Evolutionary conservation across 768 basidiomycete species (phyloP), one percentile per base, ranked within the genome.

Genomic region (Pholiota molesta): DNA sequence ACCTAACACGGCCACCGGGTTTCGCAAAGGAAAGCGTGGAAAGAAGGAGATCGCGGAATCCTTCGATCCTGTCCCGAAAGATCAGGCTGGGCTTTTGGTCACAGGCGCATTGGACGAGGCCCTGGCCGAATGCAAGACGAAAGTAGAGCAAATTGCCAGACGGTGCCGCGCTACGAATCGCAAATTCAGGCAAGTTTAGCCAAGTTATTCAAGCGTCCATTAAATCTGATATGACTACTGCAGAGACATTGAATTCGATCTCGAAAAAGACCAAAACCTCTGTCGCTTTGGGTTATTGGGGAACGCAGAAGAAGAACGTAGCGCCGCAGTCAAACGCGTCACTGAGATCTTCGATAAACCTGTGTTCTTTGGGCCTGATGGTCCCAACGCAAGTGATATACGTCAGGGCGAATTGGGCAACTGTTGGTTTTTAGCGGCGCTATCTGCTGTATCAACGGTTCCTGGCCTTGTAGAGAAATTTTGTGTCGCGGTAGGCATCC

Each of bases 391-490:
- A 8, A 58, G 57, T 35, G 57, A 58, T 16, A 33, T 58, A 10
- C 47, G 57, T 14, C 84, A 86, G 71, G 84, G 85, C 7, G 66
- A 60, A 9, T 63, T 85, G n/a, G 82, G 81, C 0, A 78, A 85
- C 64, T 86, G 84, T 62, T 86, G 83, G 78, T 81, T 86, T 67
- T 67, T 86, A 9, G 81, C 79, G 7, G 85, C 83, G 1, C 64
- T 86, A 53, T 79, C 83, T 6, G 81, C 81, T 0, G 78, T 85
- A 66, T 74, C 82, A 4, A 79, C 80, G 6, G 66, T 75, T 0
- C 68, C 77, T 1, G 78, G 77, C 1, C 69, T 86, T 49, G 72
- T 86, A 6, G 79, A 86, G 66, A 82, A 81, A 63, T 76, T 83
- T 33, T 86, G 85, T 62, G 74, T 75, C 42, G 72, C 73, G 33